Conservation (phyloP, 2,329 filamentous ascomycete species). For the Colletotrichum spaethianum region DNA sequence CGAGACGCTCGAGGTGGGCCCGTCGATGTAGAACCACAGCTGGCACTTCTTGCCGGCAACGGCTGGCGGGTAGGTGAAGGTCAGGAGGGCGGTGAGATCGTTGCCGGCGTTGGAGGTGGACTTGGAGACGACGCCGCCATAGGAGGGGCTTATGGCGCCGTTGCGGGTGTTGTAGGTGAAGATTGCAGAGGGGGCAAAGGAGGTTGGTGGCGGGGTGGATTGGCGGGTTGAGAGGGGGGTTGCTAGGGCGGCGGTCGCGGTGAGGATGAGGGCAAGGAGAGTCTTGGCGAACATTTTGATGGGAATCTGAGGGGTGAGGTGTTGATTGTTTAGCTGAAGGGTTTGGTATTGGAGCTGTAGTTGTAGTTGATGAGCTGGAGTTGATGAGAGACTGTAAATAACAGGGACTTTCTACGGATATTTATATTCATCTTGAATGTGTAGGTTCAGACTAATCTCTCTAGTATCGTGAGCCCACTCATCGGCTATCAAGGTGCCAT, state of each 20-base stretch:
- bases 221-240: conserved; percentile 42
- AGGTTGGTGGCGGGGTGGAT: conserved; percentile 18
- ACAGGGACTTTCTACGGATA: too few relatives aligned
- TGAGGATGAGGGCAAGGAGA: conserved; percentile 42
- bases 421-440: background rate
- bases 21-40: conserved; percentile 46
- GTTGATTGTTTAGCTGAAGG: background rate
- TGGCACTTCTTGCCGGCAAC: conserved; percentile 45
- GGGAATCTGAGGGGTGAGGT: background rate
- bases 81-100: conserved; percentile 49
- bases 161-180: conserved; percentile 45
- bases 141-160: conserved; percentile 44
- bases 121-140: conserved; percentile 43
- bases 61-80: conserved; percentile 47
- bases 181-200: conserved; percentile 44
- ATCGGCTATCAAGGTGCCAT: background rate
- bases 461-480: background rate
- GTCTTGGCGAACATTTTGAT: conserved; percentile 45
- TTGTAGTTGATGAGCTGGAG: background rate
- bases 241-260: conserved; percentile 43
- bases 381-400: background rate
- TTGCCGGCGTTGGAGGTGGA: conserved; percentile 44
- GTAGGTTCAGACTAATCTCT: background rate
- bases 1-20: conserved; percentile 32
- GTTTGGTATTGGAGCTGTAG: background rate